A percentile compares a stretch with the other conserved stretches of the same genome.
These are phyloP conservation scores for Talaromyces trachyspermus DNA, from an alignment of 495 filamentous ascomycete genomes.

Conservation along the genomic window DNA sequence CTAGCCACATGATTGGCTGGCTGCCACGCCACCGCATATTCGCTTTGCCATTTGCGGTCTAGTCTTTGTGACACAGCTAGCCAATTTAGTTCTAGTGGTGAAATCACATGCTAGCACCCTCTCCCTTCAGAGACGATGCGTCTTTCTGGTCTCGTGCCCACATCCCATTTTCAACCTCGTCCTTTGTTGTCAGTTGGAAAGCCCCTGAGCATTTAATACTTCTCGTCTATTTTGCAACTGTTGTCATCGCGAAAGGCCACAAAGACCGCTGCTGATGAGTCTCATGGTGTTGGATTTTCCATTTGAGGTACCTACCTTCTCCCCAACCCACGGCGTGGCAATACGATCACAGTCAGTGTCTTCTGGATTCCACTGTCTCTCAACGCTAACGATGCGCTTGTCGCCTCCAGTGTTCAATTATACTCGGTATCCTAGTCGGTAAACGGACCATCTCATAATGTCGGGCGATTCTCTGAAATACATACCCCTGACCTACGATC, in stretches of 20 bases:
- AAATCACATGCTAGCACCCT: constrained; percentile 1
- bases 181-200: neutral
- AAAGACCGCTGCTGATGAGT: neutral
- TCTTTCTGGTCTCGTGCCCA: constrained; percentile 7
- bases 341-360: too few species aligned
- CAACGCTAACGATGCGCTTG: neutral
- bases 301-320: too few species aligned
- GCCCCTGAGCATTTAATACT: too few species aligned
- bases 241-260: neutral
- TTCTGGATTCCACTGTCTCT: too few species aligned
- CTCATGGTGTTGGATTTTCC: neutral
- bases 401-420: neutral
- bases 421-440: neutral
- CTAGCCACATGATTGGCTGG: too few species aligned
- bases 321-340: too few species aligned
- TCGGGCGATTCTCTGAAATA: constrained; percentile 30
- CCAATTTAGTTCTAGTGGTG: neutral
- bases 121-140: too few species aligned
- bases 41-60: too few species aligned
- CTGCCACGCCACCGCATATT: too few species aligned
- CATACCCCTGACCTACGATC: constrained; percentile 71
- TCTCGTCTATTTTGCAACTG: too few species aligned
- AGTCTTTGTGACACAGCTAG: too few species aligned
- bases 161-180: constrained; percentile 4
- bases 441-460: too few species aligned